Percentiles rank a stretch among this genome's conserved stretches.
Evolutionary conservation across 208 protist genomes (phyloP).

Genomic region (Leishmania braziliensis): DNA sequence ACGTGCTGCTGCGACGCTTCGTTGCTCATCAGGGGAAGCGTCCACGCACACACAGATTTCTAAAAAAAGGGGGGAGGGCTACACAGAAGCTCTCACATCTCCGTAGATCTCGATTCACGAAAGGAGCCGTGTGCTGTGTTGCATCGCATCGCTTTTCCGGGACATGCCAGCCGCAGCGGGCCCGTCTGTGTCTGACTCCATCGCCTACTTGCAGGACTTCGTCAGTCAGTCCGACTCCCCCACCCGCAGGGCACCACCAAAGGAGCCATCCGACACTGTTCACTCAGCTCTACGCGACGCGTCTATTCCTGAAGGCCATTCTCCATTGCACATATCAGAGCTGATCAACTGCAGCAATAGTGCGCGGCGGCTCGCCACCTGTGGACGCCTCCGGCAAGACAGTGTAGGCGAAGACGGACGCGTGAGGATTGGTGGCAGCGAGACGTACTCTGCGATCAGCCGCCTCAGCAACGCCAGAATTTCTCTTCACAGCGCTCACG

Average conservation of each 20-base stretch:
- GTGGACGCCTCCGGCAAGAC: neutral
- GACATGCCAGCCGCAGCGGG: conserved; percentile 16
- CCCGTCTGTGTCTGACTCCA: conserved; percentile 35
- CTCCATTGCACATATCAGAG: neutral
- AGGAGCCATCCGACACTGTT: neutral
- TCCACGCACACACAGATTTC: neutral
- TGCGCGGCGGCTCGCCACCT: neutral
- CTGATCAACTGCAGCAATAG: conserved; percentile 6
- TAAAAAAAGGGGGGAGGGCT: neutral
- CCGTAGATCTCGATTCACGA: neutral
- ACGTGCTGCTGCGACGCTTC: neutral
- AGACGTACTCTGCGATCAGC: neutral
- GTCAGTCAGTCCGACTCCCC: conserved; percentile 8
- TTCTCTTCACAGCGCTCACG: neutral
- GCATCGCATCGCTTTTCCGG: neutral
- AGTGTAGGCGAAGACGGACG: neutral
- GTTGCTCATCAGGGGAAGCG: neutral
- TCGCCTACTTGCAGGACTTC: conserved; percentile 32
- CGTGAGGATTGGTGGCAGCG: neutral
- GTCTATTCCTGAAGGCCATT: neutral
- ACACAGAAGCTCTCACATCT: neutral
- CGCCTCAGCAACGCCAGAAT: neutral
- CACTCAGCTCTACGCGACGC: neutral
- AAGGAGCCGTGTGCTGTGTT: neutral
- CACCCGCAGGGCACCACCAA: neutral